Evolutionary conservation across 805 yeast species (phyloP), one percentile per base, ranked within the genome.

Genomic region (Priceomyces melissophilus): DNA sequence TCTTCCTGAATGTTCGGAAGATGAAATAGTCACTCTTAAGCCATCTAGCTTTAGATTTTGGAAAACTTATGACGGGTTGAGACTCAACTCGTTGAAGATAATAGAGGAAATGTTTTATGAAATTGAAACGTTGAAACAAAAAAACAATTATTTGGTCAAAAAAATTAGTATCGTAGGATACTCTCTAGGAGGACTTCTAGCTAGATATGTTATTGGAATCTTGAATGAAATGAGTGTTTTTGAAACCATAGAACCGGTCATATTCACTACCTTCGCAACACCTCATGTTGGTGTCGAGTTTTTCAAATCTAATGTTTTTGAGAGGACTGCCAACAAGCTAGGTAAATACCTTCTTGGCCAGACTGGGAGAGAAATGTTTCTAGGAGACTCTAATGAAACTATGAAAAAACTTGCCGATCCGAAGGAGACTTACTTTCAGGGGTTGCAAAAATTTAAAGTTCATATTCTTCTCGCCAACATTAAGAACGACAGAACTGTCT

Each of bases 121-220:
- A 46, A 63, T 69, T 29, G 74, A 67, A 43, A 55, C 65, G 1
- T 54, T 69, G 38, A 62, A 60, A 44, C 49, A 53, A 37, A 55
- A 56, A 34, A 52, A 58, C 35, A 48, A 53, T 31, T 49, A 42
- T 17, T 53, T 51, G 15, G 87, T 87, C 9, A 67, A 71, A n/a
- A 76, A 80, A 49, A 75, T 91, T 37, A 85, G 95, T 45, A 69
- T 91, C 32, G 73, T 87, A 2, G 96, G 98, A 0, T 91, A 90
- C 59, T 87, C 96, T 0, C 65, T 91, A 43, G 97, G 98, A 15
- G 98, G 98, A 0, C 63, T 90, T 28, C 79, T 91, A 26, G 72
- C 89, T 0, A 69, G 97, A 38, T 89, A 87, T 58, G 82, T 88
- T 17, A 71, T 89, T 35, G 97, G 97, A 2, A 36, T 57, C 7